These are phyloP conservation scores for Penicillium paxilli DNA, from an alignment of 495 filamentous ascomycete species.

Conservation along the genomic window DNA sequence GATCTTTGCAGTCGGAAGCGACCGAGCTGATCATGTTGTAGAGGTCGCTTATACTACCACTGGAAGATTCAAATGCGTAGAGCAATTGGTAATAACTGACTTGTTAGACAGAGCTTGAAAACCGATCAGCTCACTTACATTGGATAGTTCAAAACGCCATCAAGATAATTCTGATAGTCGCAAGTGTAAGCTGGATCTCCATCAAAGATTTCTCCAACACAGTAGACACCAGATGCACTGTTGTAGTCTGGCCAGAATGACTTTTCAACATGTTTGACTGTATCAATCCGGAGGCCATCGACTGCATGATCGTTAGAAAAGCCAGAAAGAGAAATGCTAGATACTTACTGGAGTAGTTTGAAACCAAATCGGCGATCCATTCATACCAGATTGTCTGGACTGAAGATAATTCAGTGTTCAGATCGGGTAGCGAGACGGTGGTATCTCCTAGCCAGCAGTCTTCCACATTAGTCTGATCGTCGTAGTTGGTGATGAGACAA, in stretches of 20 bases:
- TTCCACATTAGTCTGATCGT: conserved; percentile 48
- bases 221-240: conserved; percentile 66
- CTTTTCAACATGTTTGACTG: conserved; percentile 69
- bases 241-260: conserved; percentile 69
- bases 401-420: conserved; percentile 59
- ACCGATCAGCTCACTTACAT: conserved; percentile 20
- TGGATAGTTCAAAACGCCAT: conserved; percentile 69
- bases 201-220: conserved; percentile 66
- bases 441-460: conserved; percentile 67
- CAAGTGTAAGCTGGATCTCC: conserved; percentile 64
- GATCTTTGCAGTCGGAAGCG: conserved; percentile 55
- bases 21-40: conserved; percentile 59
- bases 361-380: conserved; percentile 65
- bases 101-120: not conserved
- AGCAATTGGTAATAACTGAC: conserved; percentile 56
- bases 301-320: conserved; percentile 32
- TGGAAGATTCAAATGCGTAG: conserved; percentile 59
- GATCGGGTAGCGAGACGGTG: conserved; percentile 63
- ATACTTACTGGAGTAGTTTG: conserved; percentile 59
- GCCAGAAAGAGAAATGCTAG: not conserved
- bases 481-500: conserved; percentile 66
- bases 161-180: conserved; percentile 59
- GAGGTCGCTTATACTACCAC: conserved; percentile 57
- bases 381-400: conserved; percentile 60
- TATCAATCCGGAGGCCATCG: conserved; percentile 81